A percentile compares a stretch with the other conserved stretches of the same genome.
phyloP scores from a whole-genome alignment of 139 green algal species.

The Yamagishiella unicocca region DNA sequence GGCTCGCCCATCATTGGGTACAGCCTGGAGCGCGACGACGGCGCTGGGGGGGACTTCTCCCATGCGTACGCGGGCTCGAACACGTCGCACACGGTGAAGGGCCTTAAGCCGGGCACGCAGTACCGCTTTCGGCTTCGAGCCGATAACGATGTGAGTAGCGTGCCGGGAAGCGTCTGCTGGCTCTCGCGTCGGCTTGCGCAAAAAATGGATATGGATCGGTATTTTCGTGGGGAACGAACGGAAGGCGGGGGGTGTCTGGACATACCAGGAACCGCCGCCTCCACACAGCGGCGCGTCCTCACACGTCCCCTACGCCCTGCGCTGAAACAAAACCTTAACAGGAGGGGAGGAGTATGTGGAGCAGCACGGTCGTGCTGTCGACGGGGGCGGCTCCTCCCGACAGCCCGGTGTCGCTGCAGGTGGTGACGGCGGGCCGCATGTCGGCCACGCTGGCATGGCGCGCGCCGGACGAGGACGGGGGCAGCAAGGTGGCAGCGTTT shows the following conservation, averaged over 20 bases:
- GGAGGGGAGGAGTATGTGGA: slow-evolving; percentile 68
- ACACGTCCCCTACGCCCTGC: too few species aligned
- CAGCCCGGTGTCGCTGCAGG: slow-evolving; percentile 39
- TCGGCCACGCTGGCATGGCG: slow-evolving; percentile 73
- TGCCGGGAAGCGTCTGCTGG: too few species aligned
- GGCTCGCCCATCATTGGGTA: slow-evolving; percentile 72
- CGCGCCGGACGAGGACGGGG: slow-evolving; percentile 67
- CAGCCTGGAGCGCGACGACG: slow-evolving; percentile 77
- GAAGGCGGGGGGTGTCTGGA: too few species aligned
- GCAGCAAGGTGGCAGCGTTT: slow-evolving; percentile 60
- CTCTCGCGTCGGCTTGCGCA: too few species aligned
- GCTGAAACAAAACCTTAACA: too few species aligned
- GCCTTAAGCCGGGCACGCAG: slow-evolving; percentile 61
- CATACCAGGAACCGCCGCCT: too few species aligned
- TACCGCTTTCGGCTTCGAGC: slow-evolving; percentile 81
- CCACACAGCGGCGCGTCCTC: too few species aligned
- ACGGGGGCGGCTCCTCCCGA: slow-evolving; percentile 58
- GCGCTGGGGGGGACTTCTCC: slow-evolving; percentile 60
- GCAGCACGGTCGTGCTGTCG: not conserved
- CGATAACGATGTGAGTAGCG: slow-evolving; percentile 74
- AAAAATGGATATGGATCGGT: too few species aligned
- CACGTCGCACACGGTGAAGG: slow-evolving; percentile 20
- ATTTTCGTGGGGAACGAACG: too few species aligned
- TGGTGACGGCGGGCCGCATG: slow-evolving; percentile 54
- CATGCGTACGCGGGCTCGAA: slow-evolving; percentile 57